Conservation (phyloP, 306 rosid species). For the Ziziphus jujuba region DNA sequence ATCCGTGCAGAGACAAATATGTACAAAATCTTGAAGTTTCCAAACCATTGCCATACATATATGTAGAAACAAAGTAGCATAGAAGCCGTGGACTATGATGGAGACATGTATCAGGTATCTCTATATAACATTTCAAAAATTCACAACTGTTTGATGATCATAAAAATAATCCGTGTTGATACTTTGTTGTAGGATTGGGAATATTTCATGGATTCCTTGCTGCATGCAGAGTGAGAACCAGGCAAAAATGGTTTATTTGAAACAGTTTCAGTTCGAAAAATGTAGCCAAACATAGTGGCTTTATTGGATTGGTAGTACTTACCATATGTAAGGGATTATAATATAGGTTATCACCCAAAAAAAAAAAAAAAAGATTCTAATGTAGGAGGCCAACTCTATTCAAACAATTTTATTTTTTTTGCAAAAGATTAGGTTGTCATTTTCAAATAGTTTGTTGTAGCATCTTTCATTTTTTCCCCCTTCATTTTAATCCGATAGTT, state of each 20-base stretch:
- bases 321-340: too few species aligned
- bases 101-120: background rate
- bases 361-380: too few species aligned
- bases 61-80: background rate
- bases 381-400: too few species aligned
- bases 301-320: background rate
- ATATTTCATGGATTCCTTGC: slow-evolving; percentile 15
- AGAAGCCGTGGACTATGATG: background rate
- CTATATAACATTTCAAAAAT: background rate
- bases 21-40: too few species aligned
- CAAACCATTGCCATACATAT: background rate
- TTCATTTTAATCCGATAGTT: too few species aligned
- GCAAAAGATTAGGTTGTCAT: too few species aligned
- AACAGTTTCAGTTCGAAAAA: background rate
- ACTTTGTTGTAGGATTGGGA: slow-evolving; percentile 27
- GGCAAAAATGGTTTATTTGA: background rate
- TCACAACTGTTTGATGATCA: background rate
- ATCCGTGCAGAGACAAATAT: too few species aligned
- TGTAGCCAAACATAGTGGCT: background rate
- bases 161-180: background rate
- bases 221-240: slow-evolving; percentile 1
- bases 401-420: too few species aligned
- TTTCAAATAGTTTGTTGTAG: too few species aligned
- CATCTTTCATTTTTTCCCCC: too few species aligned
- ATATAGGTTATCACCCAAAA: too few species aligned